Evolutionary conservation across 805 yeast species (phyloP), one percentile per base, ranked within the genome.

Genomic region (Zygosaccharomyces pseudorouxii): DNA sequence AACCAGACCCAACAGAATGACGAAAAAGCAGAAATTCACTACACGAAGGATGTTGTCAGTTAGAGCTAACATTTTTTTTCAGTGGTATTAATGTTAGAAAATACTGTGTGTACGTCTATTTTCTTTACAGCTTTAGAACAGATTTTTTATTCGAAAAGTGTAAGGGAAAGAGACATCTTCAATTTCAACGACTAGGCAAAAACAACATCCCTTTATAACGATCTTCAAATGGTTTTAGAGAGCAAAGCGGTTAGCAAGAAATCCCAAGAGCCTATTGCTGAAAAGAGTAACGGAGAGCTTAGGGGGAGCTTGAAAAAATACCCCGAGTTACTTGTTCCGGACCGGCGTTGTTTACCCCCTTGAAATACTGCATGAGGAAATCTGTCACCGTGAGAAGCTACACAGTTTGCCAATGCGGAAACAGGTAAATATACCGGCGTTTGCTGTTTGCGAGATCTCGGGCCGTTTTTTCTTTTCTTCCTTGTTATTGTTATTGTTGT

Each of bases 1-100:
- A 56, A 93, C 80, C 62, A 92, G 77, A 68, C 97, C 99, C 54
- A 93, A 80, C 48, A 82, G 79, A 62, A 90, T 80, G 51, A 82
- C 81, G 55, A 89, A 77, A 71, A 88, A 82, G 60, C 80, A 73
- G 63, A 90, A 84, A 76, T 88, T 86, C 46, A 82, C 58, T 38
- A 70, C 73, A 76, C 99, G 86, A 61, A 89, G 77, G 55, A 82
- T 69, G 58, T 82, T 73, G 72, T 89, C 96, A 60, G 85, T 82
- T 62, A 81, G 76, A 48, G 89, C 82, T 67, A 85, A 76, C 78
- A 79, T 79, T 70, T 67, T 69, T 54, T 28, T 18, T 28, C 36
- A n/a, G 19, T 39, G 22, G 11, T 38, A 19, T 23, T 38, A 14
- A 5, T 27, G 23, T 9, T 39, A 22, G 23, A 22, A 22, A 22